phyloP scores from a whole-genome alignment of 1,284 basidiomycete species.

The Calocybe gambosa region DNA sequence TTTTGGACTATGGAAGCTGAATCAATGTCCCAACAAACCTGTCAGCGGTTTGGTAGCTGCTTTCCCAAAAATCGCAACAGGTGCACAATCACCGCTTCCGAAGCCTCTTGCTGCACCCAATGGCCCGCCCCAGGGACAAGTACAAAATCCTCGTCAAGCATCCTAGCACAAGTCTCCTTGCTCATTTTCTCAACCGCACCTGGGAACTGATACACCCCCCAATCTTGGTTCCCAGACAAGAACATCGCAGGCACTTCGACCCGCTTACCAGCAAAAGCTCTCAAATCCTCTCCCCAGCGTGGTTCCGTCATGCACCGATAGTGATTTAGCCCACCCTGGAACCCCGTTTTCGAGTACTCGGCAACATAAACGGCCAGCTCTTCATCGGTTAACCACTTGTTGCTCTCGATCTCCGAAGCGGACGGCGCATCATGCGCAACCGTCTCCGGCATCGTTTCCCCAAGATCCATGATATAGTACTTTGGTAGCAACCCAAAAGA shows the following conservation, averaged over 20 bases:
- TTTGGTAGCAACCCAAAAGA: slow-evolving; percentile 41
- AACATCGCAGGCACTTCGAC: slow-evolving; percentile 49
- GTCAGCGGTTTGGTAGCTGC: background rate
- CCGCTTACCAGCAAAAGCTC: slow-evolving; percentile 31
- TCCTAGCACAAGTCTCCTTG: slow-evolving; percentile 26
- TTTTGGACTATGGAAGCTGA: no score
- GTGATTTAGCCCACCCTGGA: slow-evolving; percentile 56
- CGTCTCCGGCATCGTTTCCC: slow-evolving; percentile 46
- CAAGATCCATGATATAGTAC: slow-evolving; percentile 59
- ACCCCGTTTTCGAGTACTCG: slow-evolving; percentile 48
- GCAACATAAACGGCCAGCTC: slow-evolving; percentile 43
- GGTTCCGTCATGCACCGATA: slow-evolving; percentile 37
- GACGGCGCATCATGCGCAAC: slow-evolving; percentile 26
- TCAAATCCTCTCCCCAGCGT: slow-evolving; percentile 24
- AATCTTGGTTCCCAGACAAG: slow-evolving; percentile 48
- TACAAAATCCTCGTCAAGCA: slow-evolving; percentile 45
- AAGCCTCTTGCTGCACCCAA: slow-evolving; percentile 55
- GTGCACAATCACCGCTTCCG: slow-evolving; percentile 33
- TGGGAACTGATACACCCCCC: slow-evolving; percentile 53
- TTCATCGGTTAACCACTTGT: slow-evolving; percentile 43
- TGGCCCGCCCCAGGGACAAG: slow-evolving; percentile 54
- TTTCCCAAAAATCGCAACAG: slow-evolving; percentile 32
- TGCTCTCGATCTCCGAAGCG: slow-evolving; percentile 20
- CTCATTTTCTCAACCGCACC: slow-evolving; percentile 38
- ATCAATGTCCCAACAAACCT: no score